Percentiles rank a stretch among this genome's conserved stretches.
Evolutionary conservation across 768 basidiomycete species (phyloP).

Genomic region (Psilocybe sp.): DNA sequence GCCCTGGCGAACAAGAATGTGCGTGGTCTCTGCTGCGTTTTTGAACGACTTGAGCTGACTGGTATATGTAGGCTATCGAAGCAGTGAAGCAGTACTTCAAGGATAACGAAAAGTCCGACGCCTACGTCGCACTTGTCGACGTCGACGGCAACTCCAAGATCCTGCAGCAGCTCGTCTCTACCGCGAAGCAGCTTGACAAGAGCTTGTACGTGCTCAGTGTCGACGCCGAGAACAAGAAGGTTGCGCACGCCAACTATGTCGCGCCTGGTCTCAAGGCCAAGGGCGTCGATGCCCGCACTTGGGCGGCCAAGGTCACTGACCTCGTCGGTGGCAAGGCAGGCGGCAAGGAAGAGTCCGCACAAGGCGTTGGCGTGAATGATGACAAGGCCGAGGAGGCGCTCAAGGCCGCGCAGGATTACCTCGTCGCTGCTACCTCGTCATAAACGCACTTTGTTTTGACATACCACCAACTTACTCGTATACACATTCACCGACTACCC

Average conservation of each 20-base stretch:
- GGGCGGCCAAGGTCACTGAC: conserved; percentile 78
- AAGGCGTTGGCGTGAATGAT: conserved; percentile 68
- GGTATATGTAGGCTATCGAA: conserved; percentile 58
- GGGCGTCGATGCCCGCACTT: conserved; percentile 81
- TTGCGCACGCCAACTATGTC: conserved; percentile 86
- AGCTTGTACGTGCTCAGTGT: conserved; percentile 86
- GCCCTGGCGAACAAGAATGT: conserved; percentile 76
- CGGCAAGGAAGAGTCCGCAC: conserved; percentile 89
- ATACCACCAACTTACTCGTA: not conserved
- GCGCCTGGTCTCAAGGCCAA: conserved; percentile 53
- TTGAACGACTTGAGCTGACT: not conserved
- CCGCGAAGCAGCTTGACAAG: conserved; percentile 81
- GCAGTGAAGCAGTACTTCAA: conserved; percentile 70
- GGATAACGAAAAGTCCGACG: conserved; percentile 66
- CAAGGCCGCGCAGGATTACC: conserved; percentile 16
- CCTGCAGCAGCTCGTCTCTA: conserved; percentile 68
- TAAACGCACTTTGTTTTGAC: not conserved
- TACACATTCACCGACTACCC: too few species aligned
- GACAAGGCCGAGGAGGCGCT: conserved; percentile 21
- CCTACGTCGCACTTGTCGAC: conserved; percentile 69
- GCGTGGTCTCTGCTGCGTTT: conserved; percentile 10
- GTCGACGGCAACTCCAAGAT: conserved; percentile 88
- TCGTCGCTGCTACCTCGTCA: conserved; percentile 10
- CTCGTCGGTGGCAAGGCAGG: conserved; percentile 94
- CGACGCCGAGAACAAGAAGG: conserved; percentile 65